These are phyloP conservation scores for Kazachstania taianensis DNA, from an alignment of 805 yeast genomes.

Conservation along the genomic window DNA sequence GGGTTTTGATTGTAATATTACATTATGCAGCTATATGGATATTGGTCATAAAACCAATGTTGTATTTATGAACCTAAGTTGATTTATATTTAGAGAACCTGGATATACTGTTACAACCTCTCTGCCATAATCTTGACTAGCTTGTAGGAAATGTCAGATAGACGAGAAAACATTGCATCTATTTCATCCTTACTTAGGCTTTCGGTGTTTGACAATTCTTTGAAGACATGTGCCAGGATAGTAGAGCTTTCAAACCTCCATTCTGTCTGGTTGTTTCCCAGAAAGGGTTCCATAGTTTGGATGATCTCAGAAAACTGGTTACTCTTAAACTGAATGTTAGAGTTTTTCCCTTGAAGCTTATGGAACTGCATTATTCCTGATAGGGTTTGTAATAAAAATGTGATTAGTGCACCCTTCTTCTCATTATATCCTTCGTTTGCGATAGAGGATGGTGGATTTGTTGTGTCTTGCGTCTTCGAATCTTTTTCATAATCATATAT, in stretches of 20 bases:
- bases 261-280: constrained; percentile 9
- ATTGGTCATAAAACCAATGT: no score
- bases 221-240: constrained; percentile 9
- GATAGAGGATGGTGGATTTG: not conserved
- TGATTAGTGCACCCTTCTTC: no score
- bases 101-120: not conserved
- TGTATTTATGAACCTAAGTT: no score
- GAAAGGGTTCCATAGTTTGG: constrained; percentile 15
- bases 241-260: constrained; percentile 17
- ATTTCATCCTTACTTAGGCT: not conserved
- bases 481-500: constrained; percentile 6
- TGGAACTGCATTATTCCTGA: not conserved
- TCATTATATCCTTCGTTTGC: not conserved
- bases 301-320: constrained; percentile 19
- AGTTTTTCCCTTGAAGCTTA: constrained; percentile 5
- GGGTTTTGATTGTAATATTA: no score
- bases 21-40: no score
- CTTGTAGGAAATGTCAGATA: constrained; percentile 4
- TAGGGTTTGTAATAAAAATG: constrained; percentile 6
- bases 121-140: constrained; percentile 3
- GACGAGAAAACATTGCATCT: constrained; percentile 5
- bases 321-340: no score
- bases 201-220: not conserved
- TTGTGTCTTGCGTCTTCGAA: no score
- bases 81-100: no score